Conservation (phyloP, 805 yeast genomes). For the Cyberlindnera maritima region DNA sequence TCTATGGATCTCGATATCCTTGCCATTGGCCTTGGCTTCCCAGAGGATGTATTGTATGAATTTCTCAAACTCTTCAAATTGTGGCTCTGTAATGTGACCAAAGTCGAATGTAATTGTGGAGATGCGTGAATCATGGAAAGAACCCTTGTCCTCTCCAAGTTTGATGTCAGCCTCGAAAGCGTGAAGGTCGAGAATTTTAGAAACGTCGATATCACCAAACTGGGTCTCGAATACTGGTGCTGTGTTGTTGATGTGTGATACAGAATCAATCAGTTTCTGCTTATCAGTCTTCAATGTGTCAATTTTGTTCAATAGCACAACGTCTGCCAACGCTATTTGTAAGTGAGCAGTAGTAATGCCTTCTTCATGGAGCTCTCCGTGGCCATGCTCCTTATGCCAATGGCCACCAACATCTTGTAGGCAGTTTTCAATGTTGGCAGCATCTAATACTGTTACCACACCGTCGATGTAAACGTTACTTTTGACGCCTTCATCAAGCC, state of each 20-base stretch:
- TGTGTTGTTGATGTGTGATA: constrained; percentile 58
- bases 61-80: constrained; percentile 48
- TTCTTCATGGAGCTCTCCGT: constrained; percentile 39
- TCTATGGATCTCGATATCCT: constrained; percentile 68
- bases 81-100: constrained; percentile 31
- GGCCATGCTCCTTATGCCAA: constrained; percentile 51
- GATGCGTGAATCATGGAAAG: constrained; percentile 50
- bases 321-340: constrained; percentile 90
- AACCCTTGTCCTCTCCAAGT: constrained; percentile 24
- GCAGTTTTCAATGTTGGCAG: constrained; percentile 60
- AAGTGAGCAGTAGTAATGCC: constrained; percentile 77
- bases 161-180: constrained; percentile 58
- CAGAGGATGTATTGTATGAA: constrained; percentile 75
- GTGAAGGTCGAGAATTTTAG: constrained; percentile 68
- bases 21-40: constrained; percentile 52
- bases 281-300: constrained; percentile 47
- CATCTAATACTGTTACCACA: constrained; percentile 82
- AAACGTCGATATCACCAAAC: constrained; percentile 72
- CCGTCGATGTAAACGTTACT: constrained; percentile 90
- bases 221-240: constrained; percentile 67
- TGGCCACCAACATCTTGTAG: constrained; percentile 73
- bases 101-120: constrained; percentile 52
- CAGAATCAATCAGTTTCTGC: constrained; percentile 34
- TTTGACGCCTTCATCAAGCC: constrained; percentile 89
- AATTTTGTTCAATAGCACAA: constrained; percentile 71